Base-by-base conservation (phyloP, 2,329 filamentous ascomycete species). In the Ophiosphaerella narmari region DNA sequence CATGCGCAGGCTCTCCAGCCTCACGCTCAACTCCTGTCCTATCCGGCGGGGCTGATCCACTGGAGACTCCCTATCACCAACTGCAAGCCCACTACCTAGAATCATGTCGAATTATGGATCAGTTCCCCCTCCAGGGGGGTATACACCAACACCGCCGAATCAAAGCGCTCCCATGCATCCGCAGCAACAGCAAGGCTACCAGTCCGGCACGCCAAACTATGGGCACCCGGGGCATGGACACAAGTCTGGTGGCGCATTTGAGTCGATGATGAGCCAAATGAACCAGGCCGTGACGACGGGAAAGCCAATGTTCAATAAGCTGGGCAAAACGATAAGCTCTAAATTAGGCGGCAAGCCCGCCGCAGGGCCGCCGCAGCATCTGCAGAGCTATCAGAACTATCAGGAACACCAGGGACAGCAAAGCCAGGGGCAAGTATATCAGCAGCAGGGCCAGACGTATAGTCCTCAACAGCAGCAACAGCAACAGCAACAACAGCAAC, bases 221-320 rank as follows among this genome's bases (percentile, higher is more conserved):
- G 55, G 54, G 14, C 43, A 46, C n/a, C 35, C 58, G 5, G 48
- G 42, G 23, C 54, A 61, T 21, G 31, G 54, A 9, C 54, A 64
- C 9, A 70, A 66, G 52, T 40, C 54, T 21, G 60, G 52, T 2
- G 63, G 60, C 0, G 50, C 53, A 5, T 64, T 72, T 37, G 67
- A 67, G 1, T 58, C 64, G 32, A 70, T 70, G 57, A 56, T 73
- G 54, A 67, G 72, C 29, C 69, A 72, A 47, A 56, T 73, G 54
- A 67, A 73, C 29, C 69, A 72, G 48, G 70, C 68, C 2, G 67
- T 72, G 7, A 68, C 66, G 2, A 70, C 63, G 0, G 59, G 66
- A n/a, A 73, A 71, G 53, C 70, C 70, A 1, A 67, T 72, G 62
- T 29, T 71, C 43, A 65, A 71, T 48, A 73, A 72, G 51, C 42